Conservation (phyloP, 108 stramenopile species). For the Nitzschia inconspicua region DNA sequence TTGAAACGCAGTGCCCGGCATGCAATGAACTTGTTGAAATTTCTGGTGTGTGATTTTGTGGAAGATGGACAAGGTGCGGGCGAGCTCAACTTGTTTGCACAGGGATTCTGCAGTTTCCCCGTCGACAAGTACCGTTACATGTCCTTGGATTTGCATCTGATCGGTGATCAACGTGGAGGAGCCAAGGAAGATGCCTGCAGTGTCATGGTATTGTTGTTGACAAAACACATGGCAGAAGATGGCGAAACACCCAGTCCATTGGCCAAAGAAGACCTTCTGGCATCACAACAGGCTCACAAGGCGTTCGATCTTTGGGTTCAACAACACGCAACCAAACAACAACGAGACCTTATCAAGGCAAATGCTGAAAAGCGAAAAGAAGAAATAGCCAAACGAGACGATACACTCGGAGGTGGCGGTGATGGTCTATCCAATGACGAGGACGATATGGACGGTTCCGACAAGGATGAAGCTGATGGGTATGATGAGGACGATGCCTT, state of each 20-base stretch:
- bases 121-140: conserved; percentile 52
- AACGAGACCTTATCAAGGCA: conserved; percentile 49
- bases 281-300: conserved; percentile 36
- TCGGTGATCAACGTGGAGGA: conserved; percentile 57
- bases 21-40: conserved; percentile 73
- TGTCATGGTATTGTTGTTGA: conserved; percentile 63
- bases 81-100: conserved; percentile 57
- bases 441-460: conserved; percentile 26
- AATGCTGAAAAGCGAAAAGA: conserved; percentile 41
- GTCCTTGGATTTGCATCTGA: conserved; percentile 67
- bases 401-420: background rate
- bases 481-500: conserved; percentile 35
- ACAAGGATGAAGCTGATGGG: conserved; percentile 8
- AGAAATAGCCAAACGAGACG: conserved; percentile 16
- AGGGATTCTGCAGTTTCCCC: conserved; percentile 56
- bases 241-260: conserved; percentile 56
- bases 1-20: conserved; percentile 72
- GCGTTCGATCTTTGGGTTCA: conserved; percentile 74
- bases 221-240: conserved; percentile 66
- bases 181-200: conserved; percentile 77
- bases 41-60: conserved; percentile 60
- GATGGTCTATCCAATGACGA: conserved; percentile 16
- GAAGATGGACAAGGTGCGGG: conserved; percentile 36
- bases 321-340: conserved; percentile 41
- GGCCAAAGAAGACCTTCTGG: conserved; percentile 53